phyloP scores from a whole-genome alignment of 2,329 filamentous ascomycete genomes.

The Penicillium hordei region DNA sequence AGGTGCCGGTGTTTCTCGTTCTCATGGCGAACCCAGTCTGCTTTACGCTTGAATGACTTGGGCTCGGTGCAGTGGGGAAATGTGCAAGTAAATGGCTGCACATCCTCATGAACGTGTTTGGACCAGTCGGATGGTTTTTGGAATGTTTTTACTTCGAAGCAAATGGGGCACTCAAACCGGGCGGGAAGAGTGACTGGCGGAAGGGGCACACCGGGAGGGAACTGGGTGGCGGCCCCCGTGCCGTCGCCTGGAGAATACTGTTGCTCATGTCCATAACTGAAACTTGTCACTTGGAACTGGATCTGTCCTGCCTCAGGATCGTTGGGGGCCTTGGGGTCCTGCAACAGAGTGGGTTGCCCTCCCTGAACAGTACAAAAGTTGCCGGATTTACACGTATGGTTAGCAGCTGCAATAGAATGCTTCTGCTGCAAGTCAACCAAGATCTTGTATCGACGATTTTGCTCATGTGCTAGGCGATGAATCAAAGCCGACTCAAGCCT shows the following conservation, averaged over 20 bases:
- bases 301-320: constrained; percentile 58
- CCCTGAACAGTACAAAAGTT: constrained; percentile 65
- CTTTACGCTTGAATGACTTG: constrained; percentile 92
- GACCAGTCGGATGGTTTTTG: constrained; percentile 95
- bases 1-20: constrained; percentile 87
- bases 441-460: constrained; percentile 74
- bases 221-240: constrained; percentile 68
- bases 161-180: constrained; percentile 85
- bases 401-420: constrained; percentile 57
- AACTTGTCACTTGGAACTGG: constrained; percentile 56
- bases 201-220: constrained; percentile 76
- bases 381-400: constrained; percentile 60
- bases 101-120: constrained; percentile 91
- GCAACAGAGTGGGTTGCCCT: constrained; percentile 63
- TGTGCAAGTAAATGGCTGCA: constrained; percentile 90
- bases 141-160: constrained; percentile 81
- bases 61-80: constrained; percentile 79
- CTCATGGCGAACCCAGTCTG: constrained; percentile 93
- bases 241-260: constrained; percentile 67
- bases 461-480: constrained; percentile 79
- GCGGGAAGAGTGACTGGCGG: constrained; percentile 79
- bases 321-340: constrained; percentile 53
- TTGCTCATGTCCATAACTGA: constrained; percentile 62
- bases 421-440: constrained; percentile 69
- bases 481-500: constrained; percentile 66